Base-by-base conservation (phyloP, 371 early-diverging fungal species). In the Zychaea mexicana region DNA sequence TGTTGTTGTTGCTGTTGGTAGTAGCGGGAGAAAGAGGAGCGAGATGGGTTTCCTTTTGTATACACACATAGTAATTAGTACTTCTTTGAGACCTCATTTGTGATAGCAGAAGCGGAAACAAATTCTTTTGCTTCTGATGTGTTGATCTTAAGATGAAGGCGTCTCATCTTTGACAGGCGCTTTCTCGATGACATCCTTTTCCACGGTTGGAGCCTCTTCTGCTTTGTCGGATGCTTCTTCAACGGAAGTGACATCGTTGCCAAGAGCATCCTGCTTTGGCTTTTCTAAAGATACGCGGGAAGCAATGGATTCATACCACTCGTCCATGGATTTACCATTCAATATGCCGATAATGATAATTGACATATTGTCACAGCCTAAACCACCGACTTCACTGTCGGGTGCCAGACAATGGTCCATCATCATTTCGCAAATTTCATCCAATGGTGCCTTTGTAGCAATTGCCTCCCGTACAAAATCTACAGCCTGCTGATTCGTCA, bases 291-390 rank as follows among this genome's bases (percentile, higher is more conserved):
- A 46, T 7, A 66, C 60, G 38, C 75, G 72, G 2, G 33, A 6
- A 1, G 65, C 75, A 68, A 81, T 76, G 77, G 78, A 71, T 17
- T 84, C 68, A 39, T 86, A 83, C 95, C 95, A 95, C 70, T 92
- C 88, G 8, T 87, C 83, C 65, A 82, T 64, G 15, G 90, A 83
- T 68, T 80, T 84, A 52, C 95, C 96, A 68, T 91, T 81, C 55
- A 97, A 81, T 47, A 97, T 76, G 7, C 82, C 98, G 19, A 96
- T 90, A 58, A 98, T 92, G 54, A 97, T 78, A 31, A 98, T 90
- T 0, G 98, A 96, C 99, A 98, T 98, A 79, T 98, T 98, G 74
- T 98, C 99, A 78, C 95, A 97, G 10, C 98, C 98, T 27, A 97
- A 85, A n/a, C 94, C 94, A 55, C 90, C 93, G 30, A 90, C 73